Base-by-base conservation (phyloP, 2,329 filamentous ascomycete species). In the Ascochyta viciae-villosae region DNA sequence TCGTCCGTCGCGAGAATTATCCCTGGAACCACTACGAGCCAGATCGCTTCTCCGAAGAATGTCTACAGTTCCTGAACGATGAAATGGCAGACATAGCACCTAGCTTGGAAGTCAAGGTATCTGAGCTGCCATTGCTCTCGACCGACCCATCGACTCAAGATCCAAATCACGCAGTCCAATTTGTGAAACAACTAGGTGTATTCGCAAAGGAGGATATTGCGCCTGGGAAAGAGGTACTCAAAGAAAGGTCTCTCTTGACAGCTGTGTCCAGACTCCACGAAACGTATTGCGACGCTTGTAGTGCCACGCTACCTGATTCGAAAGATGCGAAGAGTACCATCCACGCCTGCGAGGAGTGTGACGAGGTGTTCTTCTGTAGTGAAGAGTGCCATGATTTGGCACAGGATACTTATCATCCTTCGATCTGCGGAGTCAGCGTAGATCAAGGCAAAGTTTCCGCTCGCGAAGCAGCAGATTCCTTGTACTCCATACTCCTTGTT, bases 231-330 rank as follows among this genome's bases (percentile, higher is more conserved):
- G 81, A 83, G 6, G 87, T 97, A 2, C 83, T 99, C 27, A 81
- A 85, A 43, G 95, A 99, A 71, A 90, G 89, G 58, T 95, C 92
- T 8, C 83, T 96, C 7, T 80, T 99, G 37, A 96, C 93, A 2
- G 93, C 91, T 41, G 95, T 94, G 65, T 95, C 95, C 72, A 87
- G 92, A 27, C 84, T 95, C 12, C 92, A 96, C 71, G 92, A 96
- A 60, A 83, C 89, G 4, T 84, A 94, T 27, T 98, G 94, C 75
- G 94, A 98, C 75, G 92, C 92, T 13, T 98, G 94, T 74, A 92
- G 92, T 66, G 82, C 84, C 7, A 85, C 86, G 23, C 82, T 96
- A 6, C 90, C 90, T 0, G 68, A 65, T 13, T 42, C 54, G 1
- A 43, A 34, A 12, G 52, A 58, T n/a, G 46, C 42, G 13, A 51